These are phyloP conservation scores for Tulasnella sp. DNA, from an alignment of 768 basidiomycete genomes.

Conservation along the genomic window DNA sequence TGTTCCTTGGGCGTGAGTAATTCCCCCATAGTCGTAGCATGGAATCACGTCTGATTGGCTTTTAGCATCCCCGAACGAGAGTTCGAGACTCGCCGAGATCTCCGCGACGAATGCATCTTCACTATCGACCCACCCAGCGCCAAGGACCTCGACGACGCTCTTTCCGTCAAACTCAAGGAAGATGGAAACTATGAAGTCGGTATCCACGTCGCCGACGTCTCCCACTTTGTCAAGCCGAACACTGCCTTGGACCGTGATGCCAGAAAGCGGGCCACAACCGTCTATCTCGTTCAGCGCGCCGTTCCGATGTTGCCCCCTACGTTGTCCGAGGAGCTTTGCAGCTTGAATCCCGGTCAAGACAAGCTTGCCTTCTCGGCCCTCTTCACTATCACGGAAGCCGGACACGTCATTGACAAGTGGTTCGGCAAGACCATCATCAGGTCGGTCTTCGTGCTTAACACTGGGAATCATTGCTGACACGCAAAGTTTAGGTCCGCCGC, in stretches of 20 bases:
- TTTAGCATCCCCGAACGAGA: constrained; percentile 79
- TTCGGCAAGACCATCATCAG: constrained; percentile 89
- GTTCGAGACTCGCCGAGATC: constrained; percentile 75
- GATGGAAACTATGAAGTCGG: constrained; percentile 90
- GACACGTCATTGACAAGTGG: constrained; percentile 74
- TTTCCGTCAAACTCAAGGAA: constrained; percentile 80
- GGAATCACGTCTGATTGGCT: constrained; percentile 8
- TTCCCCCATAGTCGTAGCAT: constrained; percentile 2
- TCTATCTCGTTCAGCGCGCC: constrained; percentile 90
- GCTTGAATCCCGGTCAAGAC: constrained; percentile 76
- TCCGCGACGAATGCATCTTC: constrained; percentile 77
- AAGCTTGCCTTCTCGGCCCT: constrained; percentile 84
- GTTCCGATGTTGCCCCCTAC: constrained; percentile 96
- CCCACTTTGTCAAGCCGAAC: constrained; percentile 88
- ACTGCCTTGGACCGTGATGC: constrained; percentile 98
- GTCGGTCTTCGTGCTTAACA: constrained; percentile 31
- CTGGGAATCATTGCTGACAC: not conserved
- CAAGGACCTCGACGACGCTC: constrained; percentile 89
- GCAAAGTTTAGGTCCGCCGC: constrained; percentile 54
- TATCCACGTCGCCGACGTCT: constrained; percentile 94
- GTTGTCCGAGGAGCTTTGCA: constrained; percentile 89
- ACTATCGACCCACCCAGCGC: constrained; percentile 86
- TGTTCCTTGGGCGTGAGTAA: constrained; percentile 77
- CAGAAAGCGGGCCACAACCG: constrained; percentile 90
- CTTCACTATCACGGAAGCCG: constrained; percentile 78